phyloP scores from a whole-genome alignment of 768 basidiomycete genomes.

The Jaapia argillacea region DNA sequence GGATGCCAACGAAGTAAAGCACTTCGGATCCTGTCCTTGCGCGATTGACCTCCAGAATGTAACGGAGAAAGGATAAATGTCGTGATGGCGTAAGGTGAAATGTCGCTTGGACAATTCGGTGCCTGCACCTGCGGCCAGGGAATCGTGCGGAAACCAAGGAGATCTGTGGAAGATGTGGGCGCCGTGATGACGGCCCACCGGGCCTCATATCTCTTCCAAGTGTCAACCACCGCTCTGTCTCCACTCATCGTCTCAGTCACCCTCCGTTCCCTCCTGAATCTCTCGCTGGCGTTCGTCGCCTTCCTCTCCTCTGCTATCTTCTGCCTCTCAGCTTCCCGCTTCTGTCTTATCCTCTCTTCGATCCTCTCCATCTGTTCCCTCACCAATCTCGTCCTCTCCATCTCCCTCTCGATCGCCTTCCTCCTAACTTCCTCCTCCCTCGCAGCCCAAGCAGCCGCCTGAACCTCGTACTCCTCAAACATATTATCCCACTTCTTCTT shows the following conservation, averaged over 20 bases:
- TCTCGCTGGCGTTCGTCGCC: slow-evolving; percentile 17
- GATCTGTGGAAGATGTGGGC: slow-evolving; percentile 22
- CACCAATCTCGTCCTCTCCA: slow-evolving; percentile 12
- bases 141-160: slow-evolving; percentile 47
- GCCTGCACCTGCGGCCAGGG: slow-evolving; percentile 57
- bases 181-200: slow-evolving; percentile 46
- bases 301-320: slow-evolving; percentile 21
- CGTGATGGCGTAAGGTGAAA: slow-evolving; percentile 43
- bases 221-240: slow-evolving; percentile 37
- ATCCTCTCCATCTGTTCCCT: slow-evolving; percentile 13
- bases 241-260: slow-evolving; percentile 31
- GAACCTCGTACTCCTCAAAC: neutral
- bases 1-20: slow-evolving; percentile 78
- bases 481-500: neutral
- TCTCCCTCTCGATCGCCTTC: slow-evolving; percentile 4
- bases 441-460: neutral
- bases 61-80: slow-evolving; percentile 54
- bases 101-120: slow-evolving; percentile 35
- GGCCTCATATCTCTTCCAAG: slow-evolving; percentile 56
- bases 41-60: slow-evolving; percentile 48
- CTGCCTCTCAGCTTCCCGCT: slow-evolving; percentile 5
- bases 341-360: neutral
- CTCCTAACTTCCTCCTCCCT: neutral
- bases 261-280: slow-evolving; percentile 23
- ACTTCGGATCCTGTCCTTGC: slow-evolving; percentile 54